Evolutionary conservation across 2,329 filamentous ascomycete genomes (phyloP), one percentile per base, ranked within the genome.

Genomic region (Macrophomina pseudophaseolina): DNA sequence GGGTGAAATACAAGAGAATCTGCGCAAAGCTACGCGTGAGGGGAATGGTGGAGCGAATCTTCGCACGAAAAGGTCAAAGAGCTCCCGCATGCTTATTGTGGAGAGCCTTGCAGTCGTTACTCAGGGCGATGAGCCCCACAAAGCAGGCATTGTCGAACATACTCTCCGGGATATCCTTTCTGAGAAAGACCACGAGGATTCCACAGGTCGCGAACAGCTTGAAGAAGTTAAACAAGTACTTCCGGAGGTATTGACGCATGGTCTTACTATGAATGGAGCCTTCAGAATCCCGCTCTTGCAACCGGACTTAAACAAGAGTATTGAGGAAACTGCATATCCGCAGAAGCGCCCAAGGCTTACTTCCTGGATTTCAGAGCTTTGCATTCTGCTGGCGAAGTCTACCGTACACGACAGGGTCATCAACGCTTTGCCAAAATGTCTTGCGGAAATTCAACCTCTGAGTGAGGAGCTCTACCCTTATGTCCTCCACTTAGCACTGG

Each of bases 401-500:
- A 87, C 85, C 2, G 42, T 83, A 49, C 80, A 87, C 18, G 90
- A 92, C 67, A 86, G 90, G 14, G 82, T 97, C 2, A 82, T 97
- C 48, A 86, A 86, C 11, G 86, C 90, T 2, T 79, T 98, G 30
- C 82, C 86, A 1, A 86, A 87, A 5, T 85, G 95, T 46, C 81
- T 97, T 4, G 78, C 82, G 12, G 83, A 85, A 12, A 87, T 94
- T 32, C 84, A 87, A 48, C 86, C 87, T 0, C 88, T 97, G 73
- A 90, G 93, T 0, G 86, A 89, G 68, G 86, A 88, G 49, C 83
- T 92, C 0, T 90, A 98, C 59, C 93, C 94, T 0, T 96, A 92
- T 70, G 86, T 98, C 64, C 82, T 97, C 3, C 96, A 99, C 77
- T 82, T 97, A 49, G 88, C 93, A 16, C 83, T 99, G 0, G 81